Conservation (phyloP, 2,329 filamentous ascomycete species). For the Parastagonospora nodorum region DNA sequence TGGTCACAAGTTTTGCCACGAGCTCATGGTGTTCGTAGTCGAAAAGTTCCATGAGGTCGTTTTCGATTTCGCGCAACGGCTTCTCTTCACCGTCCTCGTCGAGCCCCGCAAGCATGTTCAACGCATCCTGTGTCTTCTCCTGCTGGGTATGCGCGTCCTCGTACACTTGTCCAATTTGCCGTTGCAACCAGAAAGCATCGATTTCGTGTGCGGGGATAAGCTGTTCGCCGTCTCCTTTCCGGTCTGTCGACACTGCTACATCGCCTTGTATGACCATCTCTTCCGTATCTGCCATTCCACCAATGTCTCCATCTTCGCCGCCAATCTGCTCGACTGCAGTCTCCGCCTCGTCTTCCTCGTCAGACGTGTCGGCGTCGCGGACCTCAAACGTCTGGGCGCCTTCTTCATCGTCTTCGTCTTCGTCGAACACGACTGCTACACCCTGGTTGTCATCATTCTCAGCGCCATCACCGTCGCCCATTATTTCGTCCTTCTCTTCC, state of each 20-base stretch:
- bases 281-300: conserved; percentile 63
- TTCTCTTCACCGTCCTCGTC: conserved; percentile 80
- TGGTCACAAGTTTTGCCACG: conserved; percentile 87
- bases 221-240: conserved; percentile 56
- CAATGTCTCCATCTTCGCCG: conserved; percentile 57
- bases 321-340: conserved; percentile 65
- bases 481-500: conserved; percentile 71
- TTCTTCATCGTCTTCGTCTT: conserved; percentile 80
- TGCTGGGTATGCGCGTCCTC: conserved; percentile 91
- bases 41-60: conserved; percentile 97
- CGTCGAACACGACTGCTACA: conserved; percentile 96
- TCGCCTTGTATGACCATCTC: conserved; percentile 84
- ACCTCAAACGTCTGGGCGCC: conserved; percentile 81
- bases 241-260: conserved; percentile 46
- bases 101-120: conserved; percentile 80
- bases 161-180: conserved; percentile 87
- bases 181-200: conserved; percentile 95
- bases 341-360: conserved; percentile 71
- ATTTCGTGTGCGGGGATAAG: conserved; percentile 84
- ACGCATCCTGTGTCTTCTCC: conserved; percentile 84
- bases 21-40: conserved; percentile 96
- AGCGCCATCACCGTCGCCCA: conserved; percentile 64
- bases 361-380: conserved; percentile 80
- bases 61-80: conserved; percentile 89
- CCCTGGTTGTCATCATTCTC: conserved; percentile 89